Percentiles rank a stretch among this genome's conserved stretches.
These are phyloP conservation scores for Rosellinia necatrix DNA, from an alignment of 2,329 filamentous ascomycete genomes.

Conservation along the genomic window DNA sequence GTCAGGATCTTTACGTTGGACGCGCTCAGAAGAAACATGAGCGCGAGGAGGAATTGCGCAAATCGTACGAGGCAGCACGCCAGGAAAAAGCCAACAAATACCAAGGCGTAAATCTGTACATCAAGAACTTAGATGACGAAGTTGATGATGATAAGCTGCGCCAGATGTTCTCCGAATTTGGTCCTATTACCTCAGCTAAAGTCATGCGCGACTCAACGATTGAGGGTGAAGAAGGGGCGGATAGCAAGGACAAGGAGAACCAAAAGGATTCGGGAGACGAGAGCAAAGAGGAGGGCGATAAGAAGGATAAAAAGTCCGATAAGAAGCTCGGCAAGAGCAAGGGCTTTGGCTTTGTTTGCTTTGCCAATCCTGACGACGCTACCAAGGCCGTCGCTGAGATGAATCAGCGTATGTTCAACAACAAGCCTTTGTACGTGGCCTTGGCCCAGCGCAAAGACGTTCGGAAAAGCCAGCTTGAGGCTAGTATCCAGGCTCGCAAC, in stretches of 20 bases:
- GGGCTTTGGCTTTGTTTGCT: slow-evolving; percentile 99
- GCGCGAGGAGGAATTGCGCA: slow-evolving; percentile 98
- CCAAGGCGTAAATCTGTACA: slow-evolving; percentile 98
- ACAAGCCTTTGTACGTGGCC: slow-evolving; percentile 96
- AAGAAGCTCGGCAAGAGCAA: slow-evolving; percentile 95
- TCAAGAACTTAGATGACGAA: slow-evolving; percentile 98
- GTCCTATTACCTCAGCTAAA: slow-evolving; percentile 97
- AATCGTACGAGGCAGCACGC: slow-evolving; percentile 96
- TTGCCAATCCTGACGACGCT: slow-evolving; percentile 98
- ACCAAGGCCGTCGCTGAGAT: slow-evolving; percentile 99
- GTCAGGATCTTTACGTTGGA: slow-evolving; percentile 95
- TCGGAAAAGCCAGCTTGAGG: slow-evolving; percentile 98
- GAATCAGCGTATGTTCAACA: slow-evolving; percentile 98
- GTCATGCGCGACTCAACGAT: slow-evolving; percentile 87
- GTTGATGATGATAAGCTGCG: slow-evolving; percentile 98
- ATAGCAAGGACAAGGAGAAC: slow-evolving; percentile 56
- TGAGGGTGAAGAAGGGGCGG: slow-evolving; percentile 60
- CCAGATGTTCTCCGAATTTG: slow-evolving; percentile 87
- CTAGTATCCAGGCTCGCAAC: slow-evolving; percentile 98
- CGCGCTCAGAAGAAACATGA: slow-evolving; percentile 99
- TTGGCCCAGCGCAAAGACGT: slow-evolving; percentile 99
- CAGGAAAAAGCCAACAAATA: slow-evolving; percentile 99
- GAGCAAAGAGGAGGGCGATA: slow-evolving; percentile 56
- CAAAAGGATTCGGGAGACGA: slow-evolving; percentile 56
- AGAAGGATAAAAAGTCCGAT: slow-evolving; percentile 65